Conservation (phyloP, 768 basidiomycete genomes). For the Amanita polypyramis region DNA sequence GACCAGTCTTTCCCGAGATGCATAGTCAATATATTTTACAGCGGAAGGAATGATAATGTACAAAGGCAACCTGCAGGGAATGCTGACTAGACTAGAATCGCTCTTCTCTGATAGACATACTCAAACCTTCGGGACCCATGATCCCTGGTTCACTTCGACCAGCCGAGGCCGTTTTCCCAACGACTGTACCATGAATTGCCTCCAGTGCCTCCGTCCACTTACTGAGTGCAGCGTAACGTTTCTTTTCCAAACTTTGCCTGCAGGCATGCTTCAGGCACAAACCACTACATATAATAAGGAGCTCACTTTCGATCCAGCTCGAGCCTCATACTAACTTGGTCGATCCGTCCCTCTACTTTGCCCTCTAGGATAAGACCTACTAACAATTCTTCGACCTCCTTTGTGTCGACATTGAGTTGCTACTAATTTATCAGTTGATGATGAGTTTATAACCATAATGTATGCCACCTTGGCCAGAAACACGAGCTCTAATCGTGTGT, state of each 20-base stretch:
- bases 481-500: constrained; percentile 85
- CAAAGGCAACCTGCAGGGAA: constrained; percentile 16
- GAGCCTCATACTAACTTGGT: constrained; percentile 90
- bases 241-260: constrained; percentile 83
- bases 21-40: not conserved
- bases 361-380: constrained; percentile 92
- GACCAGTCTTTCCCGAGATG: not conserved
- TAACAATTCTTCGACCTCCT: constrained; percentile 90
- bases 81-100: constrained; percentile 22
- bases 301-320: constrained; percentile 81
- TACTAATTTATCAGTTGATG: constrained; percentile 19
- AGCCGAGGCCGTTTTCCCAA: constrained; percentile 53
- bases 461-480: constrained; percentile 78
- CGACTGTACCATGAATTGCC: constrained; percentile 63
- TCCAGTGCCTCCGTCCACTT: constrained; percentile 81
- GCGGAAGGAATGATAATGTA: constrained; percentile 4
- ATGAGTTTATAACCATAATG: not conserved
- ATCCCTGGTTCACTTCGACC: constrained; percentile 28
- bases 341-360: constrained; percentile 94
- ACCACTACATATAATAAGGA: not conserved
- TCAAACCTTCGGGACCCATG: constrained; percentile 21
- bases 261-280: not conserved
- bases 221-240: constrained; percentile 69
- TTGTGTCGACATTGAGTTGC: constrained; percentile 92
- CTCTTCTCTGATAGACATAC: constrained; percentile 19